phyloP scores from a whole-genome alignment of 192 early-diverging fungal genomes.

The Mortierella hygrophila region DNA sequence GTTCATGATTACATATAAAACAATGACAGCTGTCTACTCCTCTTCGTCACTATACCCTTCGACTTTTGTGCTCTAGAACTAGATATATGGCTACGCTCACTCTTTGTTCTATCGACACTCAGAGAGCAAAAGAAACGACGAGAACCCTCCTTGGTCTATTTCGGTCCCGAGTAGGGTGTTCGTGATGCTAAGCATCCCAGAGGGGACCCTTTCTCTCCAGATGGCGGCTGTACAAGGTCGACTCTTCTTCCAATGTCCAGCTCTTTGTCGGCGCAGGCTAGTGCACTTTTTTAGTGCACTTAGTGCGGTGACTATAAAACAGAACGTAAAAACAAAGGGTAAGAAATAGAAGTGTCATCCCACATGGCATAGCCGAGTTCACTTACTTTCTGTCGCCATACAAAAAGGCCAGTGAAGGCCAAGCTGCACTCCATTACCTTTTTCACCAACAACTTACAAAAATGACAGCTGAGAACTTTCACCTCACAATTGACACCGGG shows the following conservation, averaged over 20 bases:
- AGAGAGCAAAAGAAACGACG: not conserved
- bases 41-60: too few species aligned
- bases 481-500: not conserved
- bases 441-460: not conserved
- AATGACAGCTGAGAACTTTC: not conserved
- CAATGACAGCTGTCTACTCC: too few species aligned
- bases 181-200: not conserved
- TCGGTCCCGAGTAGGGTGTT: not conserved
- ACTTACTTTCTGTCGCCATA: not conserved
- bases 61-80: too few species aligned
- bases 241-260: not conserved
- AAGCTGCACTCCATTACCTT: not conserved
- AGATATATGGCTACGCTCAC: not conserved
- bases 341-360: not conserved
- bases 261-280: not conserved
- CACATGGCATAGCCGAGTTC: not conserved
- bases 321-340: not conserved
- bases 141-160: not conserved
- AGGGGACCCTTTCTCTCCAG: not conserved
- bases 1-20: too few species aligned
- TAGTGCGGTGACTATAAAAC: not conserved
- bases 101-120: not conserved
- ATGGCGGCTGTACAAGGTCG: not conserved
- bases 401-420: not conserved
- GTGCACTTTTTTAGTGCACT: not conserved